Evolutionary conservation across 1,284 basidiomycete genomes (phyloP).

Genomic region (Ustilago xerochloae): DNA sequence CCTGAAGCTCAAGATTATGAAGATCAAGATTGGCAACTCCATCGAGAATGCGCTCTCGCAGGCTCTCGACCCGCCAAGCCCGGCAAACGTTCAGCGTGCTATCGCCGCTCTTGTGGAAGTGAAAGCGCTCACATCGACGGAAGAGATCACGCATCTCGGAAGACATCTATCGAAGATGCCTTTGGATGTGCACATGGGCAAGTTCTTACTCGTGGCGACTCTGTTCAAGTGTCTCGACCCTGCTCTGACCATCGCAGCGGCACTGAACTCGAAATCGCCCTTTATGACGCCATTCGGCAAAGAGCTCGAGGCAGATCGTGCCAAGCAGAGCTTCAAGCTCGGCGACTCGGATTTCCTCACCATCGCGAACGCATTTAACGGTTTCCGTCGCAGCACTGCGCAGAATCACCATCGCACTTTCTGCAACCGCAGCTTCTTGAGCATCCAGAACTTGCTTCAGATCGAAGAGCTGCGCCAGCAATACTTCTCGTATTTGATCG

Average conservation of each 20-base stretch:
- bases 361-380: conserved; percentile 87
- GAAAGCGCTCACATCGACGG: conserved; percentile 82
- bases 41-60: conserved; percentile 90
- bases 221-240: conserved; percentile 92
- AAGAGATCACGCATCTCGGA: conserved; percentile 96
- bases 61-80: conserved; percentile 88
- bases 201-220: conserved; percentile 88
- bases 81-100: conserved; percentile 90
- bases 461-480: conserved; percentile 97
- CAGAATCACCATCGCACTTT: conserved; percentile 74
- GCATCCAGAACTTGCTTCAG: conserved; percentile 89
- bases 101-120: conserved; percentile 91
- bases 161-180: conserved; percentile 89
- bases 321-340: conserved; percentile 82
- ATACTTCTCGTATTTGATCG: conserved; percentile 81
- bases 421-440: conserved; percentile 85
- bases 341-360: conserved; percentile 97
- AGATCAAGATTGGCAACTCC: conserved; percentile 80
- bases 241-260: conserved; percentile 90
- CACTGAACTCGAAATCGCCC: conserved; percentile 91
- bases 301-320: conserved; percentile 86
- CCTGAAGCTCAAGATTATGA: conserved; percentile 96
- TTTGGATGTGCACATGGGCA: conserved; percentile 94
- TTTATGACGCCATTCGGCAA: conserved; percentile 86
- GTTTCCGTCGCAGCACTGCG: conserved; percentile 83